Conservation (phyloP, 768 basidiomycete genomes). For the Mycena polygramma region DNA sequence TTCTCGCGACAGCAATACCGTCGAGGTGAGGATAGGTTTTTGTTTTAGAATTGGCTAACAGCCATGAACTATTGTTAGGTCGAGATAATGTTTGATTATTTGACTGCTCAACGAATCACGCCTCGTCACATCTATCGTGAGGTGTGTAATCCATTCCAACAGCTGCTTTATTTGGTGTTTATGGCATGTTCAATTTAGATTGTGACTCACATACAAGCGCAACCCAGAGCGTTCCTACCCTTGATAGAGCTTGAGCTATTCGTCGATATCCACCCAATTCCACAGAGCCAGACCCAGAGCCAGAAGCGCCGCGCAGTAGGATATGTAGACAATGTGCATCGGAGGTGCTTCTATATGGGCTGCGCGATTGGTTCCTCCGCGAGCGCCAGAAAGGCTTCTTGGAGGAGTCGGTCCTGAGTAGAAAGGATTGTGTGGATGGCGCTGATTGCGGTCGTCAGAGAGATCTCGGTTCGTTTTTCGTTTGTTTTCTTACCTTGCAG, state of each 20-base stretch:
- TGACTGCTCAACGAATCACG: slow-evolving; percentile 70
- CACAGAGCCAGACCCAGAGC: slow-evolving; percentile 67
- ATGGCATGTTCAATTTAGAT: slow-evolving; percentile 58
- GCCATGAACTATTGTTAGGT: slow-evolving; percentile 48
- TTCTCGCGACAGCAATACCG: slow-evolving; percentile 67
- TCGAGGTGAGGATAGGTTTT: slow-evolving; percentile 56
- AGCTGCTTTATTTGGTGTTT: slow-evolving; percentile 3
- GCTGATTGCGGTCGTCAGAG: slow-evolving; percentile 69
- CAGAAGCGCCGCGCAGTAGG: slow-evolving; percentile 68
- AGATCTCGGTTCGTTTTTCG: slow-evolving; percentile 67
- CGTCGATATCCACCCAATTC: slow-evolving; percentile 73
- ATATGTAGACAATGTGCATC: slow-evolving; percentile 82
- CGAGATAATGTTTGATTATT: slow-evolving; percentile 87
- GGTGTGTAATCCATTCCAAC: slow-evolving; percentile 54
- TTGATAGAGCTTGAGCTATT: slow-evolving; percentile 81
- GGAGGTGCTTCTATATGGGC: slow-evolving; percentile 80
- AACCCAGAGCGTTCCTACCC: slow-evolving; percentile 73
- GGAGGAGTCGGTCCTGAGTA: slow-evolving; percentile 64
- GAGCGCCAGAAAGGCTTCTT: slow-evolving; percentile 80
- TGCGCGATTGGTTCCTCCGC: slow-evolving; percentile 87
- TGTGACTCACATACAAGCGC: slow-evolving; percentile 67
- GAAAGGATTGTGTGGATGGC: slow-evolving; percentile 81
- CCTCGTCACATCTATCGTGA: slow-evolving; percentile 85
- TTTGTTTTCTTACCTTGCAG: slow-evolving; percentile 1
- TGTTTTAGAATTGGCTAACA: not conserved